Evolutionary conservation across 208 protist genomes (phyloP).

Genomic region (Vickermania ingenoplastis): DNA sequence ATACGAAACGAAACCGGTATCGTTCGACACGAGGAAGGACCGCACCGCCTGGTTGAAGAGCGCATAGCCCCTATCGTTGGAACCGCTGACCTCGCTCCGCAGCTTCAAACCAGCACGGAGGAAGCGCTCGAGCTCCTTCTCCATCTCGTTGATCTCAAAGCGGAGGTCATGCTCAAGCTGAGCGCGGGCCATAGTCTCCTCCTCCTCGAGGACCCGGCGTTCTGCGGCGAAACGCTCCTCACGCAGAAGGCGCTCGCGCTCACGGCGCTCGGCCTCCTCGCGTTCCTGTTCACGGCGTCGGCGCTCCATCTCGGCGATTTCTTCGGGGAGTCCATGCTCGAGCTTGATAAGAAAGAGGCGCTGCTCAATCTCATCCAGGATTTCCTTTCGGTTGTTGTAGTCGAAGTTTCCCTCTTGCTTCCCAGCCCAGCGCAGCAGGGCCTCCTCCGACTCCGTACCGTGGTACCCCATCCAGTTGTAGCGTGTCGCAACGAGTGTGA

Average conservation of each 20-base stretch:
- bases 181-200: background rate
- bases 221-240: background rate
- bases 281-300: background rate
- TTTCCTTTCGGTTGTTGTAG: constrained; percentile 19
- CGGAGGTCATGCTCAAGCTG: background rate
- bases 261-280: background rate
- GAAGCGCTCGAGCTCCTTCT: background rate
- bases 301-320: background rate
- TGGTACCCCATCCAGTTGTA: constrained; percentile 87
- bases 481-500: constrained; percentile 4
- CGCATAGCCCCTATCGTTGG: background rate
- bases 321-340: background rate
- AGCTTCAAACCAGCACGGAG: background rate
- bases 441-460: constrained; percentile 52
- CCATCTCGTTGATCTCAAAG: background rate
- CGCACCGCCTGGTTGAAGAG: background rate
- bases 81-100: too few species aligned
- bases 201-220: background rate
- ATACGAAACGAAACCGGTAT: constrained; percentile 33
- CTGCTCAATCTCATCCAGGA: constrained; percentile 1
- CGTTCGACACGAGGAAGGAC: background rate
- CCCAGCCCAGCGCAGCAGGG: constrained; percentile 20
- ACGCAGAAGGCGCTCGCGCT: background rate
- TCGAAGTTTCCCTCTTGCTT: constrained; percentile 11
- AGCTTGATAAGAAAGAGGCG: background rate